These are phyloP conservation scores for Nectriaceae sp. DNA, from an alignment of 2,329 filamentous ascomycete species.

Conservation along the genomic window DNA sequence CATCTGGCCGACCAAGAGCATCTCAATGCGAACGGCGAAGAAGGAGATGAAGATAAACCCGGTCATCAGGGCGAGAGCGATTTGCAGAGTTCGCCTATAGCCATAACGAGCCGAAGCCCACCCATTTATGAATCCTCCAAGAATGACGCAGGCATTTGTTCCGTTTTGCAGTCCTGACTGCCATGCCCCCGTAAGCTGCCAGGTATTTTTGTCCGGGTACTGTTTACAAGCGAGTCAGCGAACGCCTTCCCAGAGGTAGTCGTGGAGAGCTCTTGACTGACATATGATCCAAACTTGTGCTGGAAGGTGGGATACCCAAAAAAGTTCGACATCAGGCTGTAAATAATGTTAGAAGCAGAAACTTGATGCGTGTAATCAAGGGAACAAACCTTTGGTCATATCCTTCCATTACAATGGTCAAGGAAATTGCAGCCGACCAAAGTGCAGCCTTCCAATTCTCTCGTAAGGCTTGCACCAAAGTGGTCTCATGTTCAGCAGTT, in stretches of 20 bases:
- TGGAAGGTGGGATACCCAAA: conserved; percentile 27
- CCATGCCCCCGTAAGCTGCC: conserved; percentile 7
- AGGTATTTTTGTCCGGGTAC: too few relatives aligned
- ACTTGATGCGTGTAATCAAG: too few relatives aligned
- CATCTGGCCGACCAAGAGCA: conserved; percentile 49
- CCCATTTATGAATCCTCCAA: conserved; percentile 1
- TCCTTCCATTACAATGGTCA: conserved; percentile 40
- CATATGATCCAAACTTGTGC: not conserved
- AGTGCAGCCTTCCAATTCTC: conserved; percentile 13
- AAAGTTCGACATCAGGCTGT: too few relatives aligned
- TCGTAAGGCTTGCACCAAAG: too few relatives aligned
- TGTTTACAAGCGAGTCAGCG: too few relatives aligned
- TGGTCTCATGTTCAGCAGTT: not conserved
- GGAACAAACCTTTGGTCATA: conserved; percentile 30
- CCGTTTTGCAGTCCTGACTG: conserved; percentile 4
- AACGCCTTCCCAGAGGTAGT: too few relatives aligned
- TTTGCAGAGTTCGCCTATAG: conserved; percentile 30
- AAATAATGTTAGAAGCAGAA: too few relatives aligned
- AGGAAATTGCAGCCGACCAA: conserved; percentile 32
- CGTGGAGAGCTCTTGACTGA: not conserved
- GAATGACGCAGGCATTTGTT: not conserved
- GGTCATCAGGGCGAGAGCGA: conserved; percentile 36
- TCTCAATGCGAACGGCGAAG: conserved; percentile 40
- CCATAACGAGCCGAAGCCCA: conserved; percentile 26
- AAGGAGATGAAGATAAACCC: conserved; percentile 47